Percentiles rank a stretch among this genome's conserved stretches.
Evolutionary conservation across 2,329 filamentous ascomycete genomes (phyloP).

Genomic region (Fusarium aywerte): DNA sequence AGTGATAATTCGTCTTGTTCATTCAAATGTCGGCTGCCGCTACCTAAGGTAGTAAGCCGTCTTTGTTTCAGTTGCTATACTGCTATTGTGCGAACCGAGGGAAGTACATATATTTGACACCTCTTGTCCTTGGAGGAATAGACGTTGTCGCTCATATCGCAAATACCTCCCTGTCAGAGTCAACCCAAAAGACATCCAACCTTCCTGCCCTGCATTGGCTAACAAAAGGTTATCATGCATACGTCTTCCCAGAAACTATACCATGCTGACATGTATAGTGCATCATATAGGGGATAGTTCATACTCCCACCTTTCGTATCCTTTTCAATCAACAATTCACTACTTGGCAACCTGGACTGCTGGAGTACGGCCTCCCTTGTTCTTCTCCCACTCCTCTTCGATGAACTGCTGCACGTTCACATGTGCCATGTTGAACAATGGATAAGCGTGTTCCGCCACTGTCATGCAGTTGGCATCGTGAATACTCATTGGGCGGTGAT

Average conservation of each 20-base stretch:
- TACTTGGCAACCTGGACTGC: conserved; percentile 19
- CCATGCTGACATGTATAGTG: conserved; percentile 14
- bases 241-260: conserved; percentile 27
- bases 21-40: neutral
- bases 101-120: conserved; percentile 14
- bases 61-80: conserved; percentile 12
- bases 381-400: conserved; percentile 31
- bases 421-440: conserved; percentile 57
- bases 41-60: neutral
- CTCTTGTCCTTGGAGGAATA: conserved; percentile 9
- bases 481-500: conserved; percentile 49
- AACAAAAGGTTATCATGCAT: conserved; percentile 23
- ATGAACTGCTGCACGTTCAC: conserved; percentile 45
- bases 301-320: conserved; percentile 19
- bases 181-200: conserved; percentile 47
- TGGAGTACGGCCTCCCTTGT: neutral
- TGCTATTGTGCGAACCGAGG: conserved; percentile 1
- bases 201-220: conserved; percentile 29
- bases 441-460: conserved; percentile 53
- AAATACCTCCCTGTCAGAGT: conserved; percentile 28
- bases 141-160: conserved; percentile 12
- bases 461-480: conserved; percentile 54
- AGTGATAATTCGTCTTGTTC: neutral
- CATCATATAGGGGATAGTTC: conserved; percentile 15
- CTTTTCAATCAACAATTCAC: conserved; percentile 34